Base-by-base conservation (phyloP, 768 basidiomycete genomes). In the Hericium erinaceus region DNA sequence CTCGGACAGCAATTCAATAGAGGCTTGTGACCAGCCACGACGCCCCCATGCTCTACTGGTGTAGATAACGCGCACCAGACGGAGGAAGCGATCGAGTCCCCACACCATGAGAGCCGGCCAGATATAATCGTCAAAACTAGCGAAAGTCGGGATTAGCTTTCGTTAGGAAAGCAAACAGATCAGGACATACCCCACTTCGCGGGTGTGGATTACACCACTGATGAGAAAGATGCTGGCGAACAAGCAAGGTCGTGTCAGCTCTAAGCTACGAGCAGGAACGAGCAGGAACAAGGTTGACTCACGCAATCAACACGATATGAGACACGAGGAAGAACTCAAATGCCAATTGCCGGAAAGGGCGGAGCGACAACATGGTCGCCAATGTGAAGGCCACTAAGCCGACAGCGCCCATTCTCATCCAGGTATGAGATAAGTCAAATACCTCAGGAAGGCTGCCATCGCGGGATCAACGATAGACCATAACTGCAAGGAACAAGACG, bases 41-140 rank as follows among this genome's bases (percentile, higher is more conserved):
- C 60, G 60, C 39, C 51, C n/a, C 58, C 70, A 64, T 44, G 66
- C 26, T 51, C 64, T 62, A 67, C 75, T 77, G 62, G 74, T 73
- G 64, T 69, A 72, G 26, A 76, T 48, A 55, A 78, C 63, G 44
- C 77, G 73, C 41, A 65, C 44, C 52, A 68, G 58, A 13, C 79
- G 76, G 51, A 75, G 60, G 50, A 68, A 56, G 26, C 79, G 73
- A 64, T 81, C 79, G 55, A 78, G 64, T 12, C 66, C 74, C 78
- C 78, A 81, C 56, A 81, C 59, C 53, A 77, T 61, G 55, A 78
- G 67, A 20, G 71, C 71, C 15, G 78, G 76, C 77, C 77, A 79
- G 52, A 80, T 69, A 60, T 75, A 78, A 52, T 61, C 64, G n/a
- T 67, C 73, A 58, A 66, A 71, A 16, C 72, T 74, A 57, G 40